Conservation (phyloP, 768 basidiomycete species). For the Clathrus columnatus region DNA sequence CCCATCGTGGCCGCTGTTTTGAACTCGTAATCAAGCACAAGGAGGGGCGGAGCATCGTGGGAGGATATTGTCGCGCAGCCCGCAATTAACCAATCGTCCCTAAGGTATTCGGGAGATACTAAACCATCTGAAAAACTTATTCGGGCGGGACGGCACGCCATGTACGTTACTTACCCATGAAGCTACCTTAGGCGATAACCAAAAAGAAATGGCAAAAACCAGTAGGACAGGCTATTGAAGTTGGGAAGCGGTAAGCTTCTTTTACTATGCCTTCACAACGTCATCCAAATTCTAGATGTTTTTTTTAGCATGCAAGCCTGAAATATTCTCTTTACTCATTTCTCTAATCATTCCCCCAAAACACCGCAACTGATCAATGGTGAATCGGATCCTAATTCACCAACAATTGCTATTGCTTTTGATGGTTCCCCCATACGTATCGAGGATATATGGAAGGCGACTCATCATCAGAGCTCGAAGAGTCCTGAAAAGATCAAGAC, state of each 20-base stretch:
- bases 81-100: not conserved
- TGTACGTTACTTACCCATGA: slow-evolving; percentile 91
- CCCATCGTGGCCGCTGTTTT: slow-evolving; percentile 67
- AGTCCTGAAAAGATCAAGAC: too few relatives aligned
- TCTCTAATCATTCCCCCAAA: slow-evolving; percentile 90
- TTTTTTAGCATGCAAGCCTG: slow-evolving; percentile 71
- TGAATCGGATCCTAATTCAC: slow-evolving; percentile 20
- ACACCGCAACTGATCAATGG: slow-evolving; percentile 48
- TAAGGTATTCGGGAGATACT: slow-evolving; percentile 85
- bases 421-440: slow-evolving; percentile 68
- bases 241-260: slow-evolving; percentile 54
- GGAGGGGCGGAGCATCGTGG: slow-evolving; percentile 76
- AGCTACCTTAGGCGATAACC: slow-evolving; percentile 84
- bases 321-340: slow-evolving; percentile 87
- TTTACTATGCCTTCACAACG: not conserved
- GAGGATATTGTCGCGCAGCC: slow-evolving; percentile 22
- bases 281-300: not conserved
- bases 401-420: slow-evolving; percentile 66
- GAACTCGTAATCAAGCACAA: slow-evolving; percentile 59
- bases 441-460: slow-evolving; percentile 80
- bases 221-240: slow-evolving; percentile 74
- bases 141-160: slow-evolving; percentile 53
- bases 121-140: slow-evolving; percentile 63
- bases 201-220: slow-evolving; percentile 62
- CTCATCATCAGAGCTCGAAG: too few relatives aligned